Evolutionary conservation across 805 yeast species (phyloP).

Genomic region (Saturnispora galanensis): DNA sequence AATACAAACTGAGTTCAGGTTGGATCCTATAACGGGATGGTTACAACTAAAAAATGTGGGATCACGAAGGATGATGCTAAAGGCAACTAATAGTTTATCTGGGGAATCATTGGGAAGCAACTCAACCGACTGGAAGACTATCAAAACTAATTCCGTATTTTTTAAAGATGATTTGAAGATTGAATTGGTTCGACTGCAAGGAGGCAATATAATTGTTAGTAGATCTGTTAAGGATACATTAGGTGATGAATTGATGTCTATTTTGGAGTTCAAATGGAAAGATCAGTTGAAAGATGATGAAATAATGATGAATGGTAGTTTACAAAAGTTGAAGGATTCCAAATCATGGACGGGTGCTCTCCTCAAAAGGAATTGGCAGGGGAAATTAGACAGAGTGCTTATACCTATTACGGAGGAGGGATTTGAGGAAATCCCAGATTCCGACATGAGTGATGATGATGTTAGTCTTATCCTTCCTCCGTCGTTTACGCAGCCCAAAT

Average conservation of each 20-base stretch:
- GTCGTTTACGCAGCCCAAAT: not conserved
- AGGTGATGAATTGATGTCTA: not conserved
- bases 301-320: constrained; percentile 1
- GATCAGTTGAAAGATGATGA: not conserved
- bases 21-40: not conserved
- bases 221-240: not conserved
- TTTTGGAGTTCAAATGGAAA: constrained; percentile 1
- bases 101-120: not conserved
- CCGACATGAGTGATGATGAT: not conserved
- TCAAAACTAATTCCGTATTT: not conserved
- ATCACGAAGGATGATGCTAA: not conserved
- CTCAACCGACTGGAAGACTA: not conserved
- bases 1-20: constrained; percentile 3
- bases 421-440: not conserved
- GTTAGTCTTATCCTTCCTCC: too few species aligned
- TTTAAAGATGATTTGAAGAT: constrained; percentile 1
- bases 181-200: too few species aligned
- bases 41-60: constrained; percentile 1
- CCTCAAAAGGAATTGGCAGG: constrained; percentile 7
- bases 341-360: constrained; percentile 5
- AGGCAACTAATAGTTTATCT: not conserved
- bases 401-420: constrained; percentile 1
- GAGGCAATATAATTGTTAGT: not conserved
- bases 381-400: constrained; percentile 3
- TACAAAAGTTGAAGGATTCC: not conserved